Evolutionary conservation across 2,329 filamentous ascomycete genomes (phyloP), one percentile per base, ranked within the genome.

Genomic region (Helotiales sp.): DNA sequence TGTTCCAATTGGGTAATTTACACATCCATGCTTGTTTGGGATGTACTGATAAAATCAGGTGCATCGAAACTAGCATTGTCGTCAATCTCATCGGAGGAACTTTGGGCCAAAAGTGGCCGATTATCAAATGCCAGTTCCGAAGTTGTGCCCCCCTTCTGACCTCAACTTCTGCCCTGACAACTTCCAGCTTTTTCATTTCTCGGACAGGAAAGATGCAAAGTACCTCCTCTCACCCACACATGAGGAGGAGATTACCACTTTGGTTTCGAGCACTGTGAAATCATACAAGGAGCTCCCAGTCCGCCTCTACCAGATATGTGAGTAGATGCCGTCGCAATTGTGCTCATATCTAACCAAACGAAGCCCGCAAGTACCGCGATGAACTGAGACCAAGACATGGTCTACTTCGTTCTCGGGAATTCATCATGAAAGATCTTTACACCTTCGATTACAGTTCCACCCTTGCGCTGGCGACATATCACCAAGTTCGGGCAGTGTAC

Each of bases 381-480:
- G 96, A 99, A 79, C 86, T 91, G 65, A 87, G 96, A 28, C 96
- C 96, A 22, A 87, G 96, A 34, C 92, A 97, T 73, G 96, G 96
- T 13, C 83, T 99, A 1, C 83, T 99, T 8, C 89, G 96, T 10
- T 91, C 93, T 0, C 89, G 93, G 69, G 96, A 99, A 76, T 99
- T 99, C 75, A 81, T 93, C 73, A 99, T 99, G 96, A 99, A 99
- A 79, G 96, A 99, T 78, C 85, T 99, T 0, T 99, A 99, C 78
- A 97, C 94, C 0, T 99, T 99, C 76, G 96, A 99, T 76, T 81
- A 85, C 40, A 90, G 85, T 3, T 77, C 83, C 0, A 80, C 86
- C 28, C 81, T 86, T n/a, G 95, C 95, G 1, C 82, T 94, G n/a
- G 80, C 86, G 59, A 97, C 95, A 0, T 99, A 99, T 73, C 80